Evolutionary conservation across 108 stramenopile species (phyloP), one percentile per base, ranked within the genome.

Genomic region (Skeletonema grethae): DNA sequence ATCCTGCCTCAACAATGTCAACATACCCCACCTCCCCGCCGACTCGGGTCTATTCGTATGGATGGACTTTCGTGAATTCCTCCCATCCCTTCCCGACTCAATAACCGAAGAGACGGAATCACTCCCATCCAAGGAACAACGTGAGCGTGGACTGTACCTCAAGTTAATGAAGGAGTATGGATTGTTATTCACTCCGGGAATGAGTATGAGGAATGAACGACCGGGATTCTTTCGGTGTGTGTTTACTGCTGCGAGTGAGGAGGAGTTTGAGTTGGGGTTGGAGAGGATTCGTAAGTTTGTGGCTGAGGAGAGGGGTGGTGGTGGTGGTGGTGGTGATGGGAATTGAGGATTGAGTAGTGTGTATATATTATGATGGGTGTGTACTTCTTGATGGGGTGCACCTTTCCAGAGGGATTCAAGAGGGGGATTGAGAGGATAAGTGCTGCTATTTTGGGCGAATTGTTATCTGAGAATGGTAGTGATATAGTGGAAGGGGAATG

Each of bases 221-320:
- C 87, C 91, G 7, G 95, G 95, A 6, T 95, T 89, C 67, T 95
- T 95, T 65, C 85, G 95, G 18, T 90, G 86, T 73, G 95, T 95
- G 5, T 95, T 95, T 64, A 87, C 95, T 28, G 95, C 95, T 28
- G 92, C 91, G 4, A 76, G 66, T 39, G 88, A 93, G 48, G 72
- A 87, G 12, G 92, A 92, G 69, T 93, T 92, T 66, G 84, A 88
- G 20, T 71, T 90, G 29, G 87, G 82, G 7, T 70, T 95, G 79
- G 65, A 80, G 38, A 75, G 94, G 38, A 67, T 92, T 41, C 72
- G 83, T 30, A 77, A 69, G 30, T 90, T 88, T 65, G 88, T 89
- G 32, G 28, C 70, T 18, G 68, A 69, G 7, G 84, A 53, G 34
- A 36, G 32, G 43, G 43, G 43, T 11, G n/a, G 15, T 45, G 43